Evolutionary conservation across 306 rosid genomes (phyloP).

Genomic region (Vigna unguiculata): DNA sequence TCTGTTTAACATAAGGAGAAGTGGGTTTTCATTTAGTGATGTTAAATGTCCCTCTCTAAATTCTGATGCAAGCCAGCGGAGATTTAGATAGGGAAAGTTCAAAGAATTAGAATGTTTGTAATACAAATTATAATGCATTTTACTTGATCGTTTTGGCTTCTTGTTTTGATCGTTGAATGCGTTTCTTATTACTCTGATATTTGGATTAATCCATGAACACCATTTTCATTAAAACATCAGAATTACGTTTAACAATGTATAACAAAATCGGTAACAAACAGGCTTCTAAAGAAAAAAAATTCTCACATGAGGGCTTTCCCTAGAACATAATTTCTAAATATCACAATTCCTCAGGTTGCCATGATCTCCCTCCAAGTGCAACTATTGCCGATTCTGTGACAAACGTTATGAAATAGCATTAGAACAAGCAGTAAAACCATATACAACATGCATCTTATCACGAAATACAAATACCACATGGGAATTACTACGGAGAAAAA

Average conservation of each 20-base stretch:
- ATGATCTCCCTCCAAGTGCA: conserved; percentile 22
- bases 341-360: background rate
- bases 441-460: too few relatives aligned
- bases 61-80: too few relatives aligned
- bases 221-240: conserved; percentile 33
- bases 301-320: background rate
- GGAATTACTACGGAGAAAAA: background rate
- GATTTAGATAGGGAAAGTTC: too few relatives aligned
- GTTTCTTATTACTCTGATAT: conserved; percentile 44
- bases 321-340: conserved; percentile 6
- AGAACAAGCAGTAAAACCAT: conserved; percentile 4
- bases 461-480: background rate
- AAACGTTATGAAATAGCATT: conserved; percentile 34
- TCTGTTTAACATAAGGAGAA: too few relatives aligned
- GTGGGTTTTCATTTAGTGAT: too few relatives aligned
- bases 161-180: too few relatives aligned
- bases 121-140: too few relatives aligned
- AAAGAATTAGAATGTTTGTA: too few relatives aligned
- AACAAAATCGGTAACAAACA: too few relatives aligned
- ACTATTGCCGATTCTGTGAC: conserved; percentile 45
- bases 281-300: conserved; percentile 17
- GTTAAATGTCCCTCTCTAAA: too few relatives aligned
- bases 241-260: too few relatives aligned
- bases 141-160: too few relatives aligned
- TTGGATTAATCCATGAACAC: conserved; percentile 44